Evolutionary conservation across 768 basidiomycete species (phyloP).

Genomic region (Porphyrellus cyaneotinctus): DNA sequence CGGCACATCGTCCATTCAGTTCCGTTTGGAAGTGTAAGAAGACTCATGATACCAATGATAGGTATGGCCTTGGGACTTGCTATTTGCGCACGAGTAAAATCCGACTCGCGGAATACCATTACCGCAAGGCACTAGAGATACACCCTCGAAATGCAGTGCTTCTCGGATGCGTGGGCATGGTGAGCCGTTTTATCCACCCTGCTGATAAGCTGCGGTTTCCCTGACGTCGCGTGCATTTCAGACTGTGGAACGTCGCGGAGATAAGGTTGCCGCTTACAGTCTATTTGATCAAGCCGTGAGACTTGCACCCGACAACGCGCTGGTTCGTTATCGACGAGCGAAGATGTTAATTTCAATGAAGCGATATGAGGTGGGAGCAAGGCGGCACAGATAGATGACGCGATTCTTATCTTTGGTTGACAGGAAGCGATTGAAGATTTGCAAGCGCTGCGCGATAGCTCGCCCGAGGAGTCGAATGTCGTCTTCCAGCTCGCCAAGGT

Average conservation of each 20-base stretch:
- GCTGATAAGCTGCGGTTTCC: conserved; percentile 19
- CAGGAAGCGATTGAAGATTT: conserved; percentile 82
- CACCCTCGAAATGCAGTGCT: conserved; percentile 96
- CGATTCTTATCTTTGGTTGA: conserved; percentile 23
- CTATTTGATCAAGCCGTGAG: conserved; percentile 79
- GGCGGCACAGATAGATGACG: conserved; percentile 21
- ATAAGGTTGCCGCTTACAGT: conserved; percentile 68
- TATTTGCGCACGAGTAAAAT: conserved; percentile 94
- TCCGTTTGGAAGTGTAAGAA: neutral
- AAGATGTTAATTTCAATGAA: conserved; percentile 84
- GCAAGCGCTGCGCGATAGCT: conserved; percentile 70
- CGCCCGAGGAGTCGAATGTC: conserved; percentile 95
- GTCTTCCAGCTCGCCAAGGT: conserved; percentile 93
- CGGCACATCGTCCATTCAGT: neutral
- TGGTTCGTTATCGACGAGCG: conserved; percentile 91
- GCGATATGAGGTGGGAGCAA: conserved; percentile 66
- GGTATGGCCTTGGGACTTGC: conserved; percentile 98
- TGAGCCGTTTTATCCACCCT: conserved; percentile 42
- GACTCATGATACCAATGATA: conserved; percentile 37
- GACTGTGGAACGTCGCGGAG: conserved; percentile 85
- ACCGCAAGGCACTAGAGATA: conserved; percentile 85
- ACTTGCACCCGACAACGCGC: conserved; percentile 81
- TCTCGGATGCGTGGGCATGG: conserved; percentile 93
- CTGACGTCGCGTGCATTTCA: conserved; percentile 34
- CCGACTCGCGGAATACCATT: conserved; percentile 94